Evolutionary conservation across 306 rosid species (phyloP).

Genomic region (Vigna trinervia): DNA sequence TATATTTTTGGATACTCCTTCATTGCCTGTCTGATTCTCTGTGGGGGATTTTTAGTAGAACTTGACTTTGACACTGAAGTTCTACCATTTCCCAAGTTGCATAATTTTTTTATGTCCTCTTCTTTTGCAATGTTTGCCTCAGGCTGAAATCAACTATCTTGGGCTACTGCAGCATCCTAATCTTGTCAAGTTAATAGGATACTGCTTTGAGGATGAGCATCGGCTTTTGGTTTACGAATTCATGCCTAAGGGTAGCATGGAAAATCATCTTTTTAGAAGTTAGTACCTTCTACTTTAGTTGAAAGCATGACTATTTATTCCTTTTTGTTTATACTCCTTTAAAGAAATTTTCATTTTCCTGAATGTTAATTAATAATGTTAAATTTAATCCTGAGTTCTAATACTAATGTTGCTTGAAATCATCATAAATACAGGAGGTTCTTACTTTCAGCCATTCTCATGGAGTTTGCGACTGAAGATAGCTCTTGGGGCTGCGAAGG

Average conservation of each 20-base stretch:
- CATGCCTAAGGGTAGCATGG: slow-evolving; percentile 98
- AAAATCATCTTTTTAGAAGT: slow-evolving; percentile 95
- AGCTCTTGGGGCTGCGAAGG: slow-evolving; percentile 83
- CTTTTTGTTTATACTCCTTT: slow-evolving; percentile 14
- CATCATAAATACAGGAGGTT: slow-evolving; percentile 63
- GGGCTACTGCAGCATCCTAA: slow-evolving; percentile 92
- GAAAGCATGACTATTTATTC: background rate
- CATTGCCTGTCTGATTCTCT: background rate
- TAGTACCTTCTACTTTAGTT: slow-evolving; percentile 47
- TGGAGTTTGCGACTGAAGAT: slow-evolving; percentile 85
- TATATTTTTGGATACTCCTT: slow-evolving; percentile 30
- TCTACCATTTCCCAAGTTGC: slow-evolving; percentile 16
- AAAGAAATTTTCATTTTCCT: background rate
- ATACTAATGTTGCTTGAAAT: slow-evolving; percentile 28
- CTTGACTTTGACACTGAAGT: slow-evolving; percentile 29
- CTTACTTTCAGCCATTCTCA: slow-evolving; percentile 78
- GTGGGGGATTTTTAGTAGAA: background rate
- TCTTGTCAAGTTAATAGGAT: slow-evolving; percentile 91
- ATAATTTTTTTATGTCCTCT: slow-evolving; percentile 36
- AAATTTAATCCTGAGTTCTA: slow-evolving; percentile 7
- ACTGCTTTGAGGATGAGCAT: slow-evolving; percentile 92
- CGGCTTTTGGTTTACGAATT: slow-evolving; percentile 91
- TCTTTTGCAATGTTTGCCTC: slow-evolving; percentile 35
- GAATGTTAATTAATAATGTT: background rate
- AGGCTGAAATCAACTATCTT: slow-evolving; percentile 96